Conservation (phyloP, 2,329 filamentous ascomycete species). For the Stagonosporopsis chrysanthemi region DNA sequence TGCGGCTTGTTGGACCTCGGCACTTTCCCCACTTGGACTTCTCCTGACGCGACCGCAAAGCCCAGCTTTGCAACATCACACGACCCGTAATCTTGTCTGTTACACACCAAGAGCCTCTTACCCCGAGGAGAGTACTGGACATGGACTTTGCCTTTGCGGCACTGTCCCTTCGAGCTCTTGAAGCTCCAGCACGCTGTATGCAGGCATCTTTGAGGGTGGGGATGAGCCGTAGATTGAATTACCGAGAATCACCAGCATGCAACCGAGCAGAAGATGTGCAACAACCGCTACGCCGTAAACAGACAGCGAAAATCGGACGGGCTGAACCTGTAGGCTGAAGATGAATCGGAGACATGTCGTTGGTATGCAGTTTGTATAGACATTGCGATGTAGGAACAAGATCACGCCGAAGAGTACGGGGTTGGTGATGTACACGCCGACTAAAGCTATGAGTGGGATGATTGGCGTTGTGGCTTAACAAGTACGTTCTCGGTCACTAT, state of each 20-base stretch:
- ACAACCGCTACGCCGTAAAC: neutral
- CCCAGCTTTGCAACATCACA: neutral
- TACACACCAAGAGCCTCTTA: neutral
- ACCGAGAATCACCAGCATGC: conserved; percentile 8
- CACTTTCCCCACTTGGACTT: conserved; percentile 7
- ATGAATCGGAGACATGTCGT: no score
- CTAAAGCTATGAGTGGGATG: no score
- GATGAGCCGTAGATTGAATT: neutral
- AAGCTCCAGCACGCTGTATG: neutral
- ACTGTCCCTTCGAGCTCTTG: neutral
- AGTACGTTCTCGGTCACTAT: no score
- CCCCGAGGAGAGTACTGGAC: no score
- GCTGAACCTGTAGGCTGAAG: neutral
- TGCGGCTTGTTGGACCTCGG: conserved; percentile 9
- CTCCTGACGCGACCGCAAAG: neutral
- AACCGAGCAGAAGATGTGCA: neutral
- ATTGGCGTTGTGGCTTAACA: no score
- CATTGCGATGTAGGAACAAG: no score
- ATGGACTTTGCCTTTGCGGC: neutral
- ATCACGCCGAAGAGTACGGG: no score
- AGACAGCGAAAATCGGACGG: neutral
- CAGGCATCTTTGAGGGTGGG: neutral
- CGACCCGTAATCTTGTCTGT: neutral
- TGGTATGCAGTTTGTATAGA: no score
- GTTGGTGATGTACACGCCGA: no score